Base-by-base conservation (phyloP, 441 rosid species). In the Theobroma grandiflorum region DNA sequence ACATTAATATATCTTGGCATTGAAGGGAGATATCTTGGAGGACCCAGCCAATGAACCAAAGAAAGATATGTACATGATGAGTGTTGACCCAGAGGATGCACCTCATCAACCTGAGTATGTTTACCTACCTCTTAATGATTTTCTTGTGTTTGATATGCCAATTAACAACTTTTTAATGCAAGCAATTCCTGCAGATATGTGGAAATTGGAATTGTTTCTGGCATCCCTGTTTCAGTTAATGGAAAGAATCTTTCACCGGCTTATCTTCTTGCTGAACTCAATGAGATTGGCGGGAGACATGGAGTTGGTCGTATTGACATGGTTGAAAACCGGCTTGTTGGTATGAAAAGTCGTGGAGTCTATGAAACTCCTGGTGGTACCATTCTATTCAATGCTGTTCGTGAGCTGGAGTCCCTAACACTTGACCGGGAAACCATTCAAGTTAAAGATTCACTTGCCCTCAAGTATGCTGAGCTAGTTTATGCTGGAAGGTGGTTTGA, bases 361-460 rank as follows among this genome's bases (percentile, higher is more conserved):
- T 96, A 96, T 74, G 99, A 95, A 87, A 94, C 99, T 78, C 99
- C 98, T 2, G 99, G 99, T 16, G 98, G 98, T 37, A 92, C 95
- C 26, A 92, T 96, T 85, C 94, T 96, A 10, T 96, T 88, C 75
- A 74, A 85, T 57, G 99, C 97, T 1, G 91, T 68, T 0, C 94
- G 90, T 11, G 98, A 95, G 79, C 92, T 96, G 58, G 98, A 96
- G 86, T 86, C 97, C 3, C 82, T 95, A 53, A 93, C 98, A 9
- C 90, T 96, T 4, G 99, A 96, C 75, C 82, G 99, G 64, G 98
- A 92, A 77, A 87, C 96, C 8, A 89, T 96, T 75, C 97, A 94
- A 87, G 88, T 91, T 38, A 96, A 96, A 86, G 99, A 95, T 74
- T 75, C 87, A 0, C 80, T 92, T 45, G 98, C 99, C 16, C 93